Percentiles rank a stretch among this genome's conserved stretches.
These are phyloP conservation scores for Erysimum cheiranthoides DNA, from an alignment of 345 rosid species.

Conservation along the genomic window DNA sequence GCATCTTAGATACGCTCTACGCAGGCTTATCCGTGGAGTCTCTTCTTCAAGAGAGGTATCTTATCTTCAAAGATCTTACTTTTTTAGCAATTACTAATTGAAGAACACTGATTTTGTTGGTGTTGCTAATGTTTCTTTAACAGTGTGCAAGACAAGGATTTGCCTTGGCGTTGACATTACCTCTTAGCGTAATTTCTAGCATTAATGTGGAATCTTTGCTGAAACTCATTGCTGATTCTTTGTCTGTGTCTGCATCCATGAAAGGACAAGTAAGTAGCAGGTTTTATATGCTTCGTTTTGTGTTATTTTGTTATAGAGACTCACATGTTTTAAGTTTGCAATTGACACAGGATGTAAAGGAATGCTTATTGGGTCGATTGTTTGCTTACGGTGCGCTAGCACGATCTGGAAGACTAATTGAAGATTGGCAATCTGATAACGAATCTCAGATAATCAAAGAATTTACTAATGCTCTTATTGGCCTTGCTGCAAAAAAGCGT, in stretches of 20 bases:
- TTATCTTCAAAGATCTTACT: background rate
- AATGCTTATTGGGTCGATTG: constrained; percentile 87
- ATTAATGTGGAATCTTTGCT: constrained; percentile 71
- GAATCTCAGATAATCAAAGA: constrained; percentile 63
- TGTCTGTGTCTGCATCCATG: constrained; percentile 89
- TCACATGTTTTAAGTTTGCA: constrained; percentile 27
- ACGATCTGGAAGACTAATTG: constrained; percentile 69
- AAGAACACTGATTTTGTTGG: background rate
- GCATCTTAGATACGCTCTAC: constrained; percentile 78
- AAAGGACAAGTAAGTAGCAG: constrained; percentile 81
- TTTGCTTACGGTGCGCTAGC: constrained; percentile 91
- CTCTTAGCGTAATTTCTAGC: constrained; percentile 58
- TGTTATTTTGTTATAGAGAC: constrained; percentile 1
- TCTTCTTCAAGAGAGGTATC: constrained; percentile 95
- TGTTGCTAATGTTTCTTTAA: constrained; percentile 30
- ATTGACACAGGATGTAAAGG: constrained; percentile 74
- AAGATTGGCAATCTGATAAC: constrained; percentile 68
- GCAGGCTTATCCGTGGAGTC: constrained; percentile 91
- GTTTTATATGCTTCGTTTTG: background rate
- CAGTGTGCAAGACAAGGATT: constrained; percentile 98
- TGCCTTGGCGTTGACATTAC: constrained; percentile 81
- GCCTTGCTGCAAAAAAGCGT: constrained; percentile 76
- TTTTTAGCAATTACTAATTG: background rate
- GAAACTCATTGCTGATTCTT: constrained; percentile 67
- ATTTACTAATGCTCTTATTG: constrained; percentile 61